Conservation (phyloP, 805 yeast species). For the Clavispora phyllophila region DNA sequence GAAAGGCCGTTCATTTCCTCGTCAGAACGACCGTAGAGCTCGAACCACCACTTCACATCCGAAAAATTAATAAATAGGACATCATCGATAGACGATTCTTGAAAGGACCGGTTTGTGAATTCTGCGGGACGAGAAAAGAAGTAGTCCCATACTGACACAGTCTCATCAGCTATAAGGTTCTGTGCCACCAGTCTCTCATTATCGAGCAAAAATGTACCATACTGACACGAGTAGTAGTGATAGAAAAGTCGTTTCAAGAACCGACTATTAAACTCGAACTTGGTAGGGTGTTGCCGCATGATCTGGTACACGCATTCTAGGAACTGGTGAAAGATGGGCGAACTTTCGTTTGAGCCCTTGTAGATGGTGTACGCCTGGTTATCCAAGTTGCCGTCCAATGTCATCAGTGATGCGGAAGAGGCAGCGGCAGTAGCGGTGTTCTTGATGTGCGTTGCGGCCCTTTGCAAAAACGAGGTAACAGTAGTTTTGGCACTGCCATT, state of each 20-base stretch:
- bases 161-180: constrained; percentile 37
- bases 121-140: constrained; percentile 71
- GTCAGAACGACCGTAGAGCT: constrained; percentile 70
- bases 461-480: constrained; percentile 31
- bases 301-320: constrained; percentile 85
- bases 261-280: constrained; percentile 85
- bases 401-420: constrained; percentile 11
- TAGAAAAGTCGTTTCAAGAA: constrained; percentile 79
- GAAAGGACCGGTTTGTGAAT: constrained; percentile 53
- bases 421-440: constrained; percentile 30
- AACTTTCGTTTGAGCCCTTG: constrained; percentile 38
- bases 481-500: constrained; percentile 17
- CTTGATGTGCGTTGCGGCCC: constrained; percentile 39
- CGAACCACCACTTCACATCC: constrained; percentile 84
- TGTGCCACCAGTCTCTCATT: constrained; percentile 56
- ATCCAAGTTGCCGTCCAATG: constrained; percentile 3
- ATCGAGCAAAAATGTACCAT: constrained; percentile 82
- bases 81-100: constrained; percentile 20
- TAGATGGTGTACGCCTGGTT: constrained; percentile 25
- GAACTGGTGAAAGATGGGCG: constrained; percentile 94
- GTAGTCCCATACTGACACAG: constrained; percentile 91
- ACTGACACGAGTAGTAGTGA: constrained; percentile 90
- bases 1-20: constrained; percentile 42
- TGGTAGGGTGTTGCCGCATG: constrained; percentile 58
- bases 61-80: constrained; percentile 57